Evolutionary conservation across 805 yeast genomes (phyloP), one percentile per base, ranked within the genome.

Genomic region (Ogataea pilisensis): DNA sequence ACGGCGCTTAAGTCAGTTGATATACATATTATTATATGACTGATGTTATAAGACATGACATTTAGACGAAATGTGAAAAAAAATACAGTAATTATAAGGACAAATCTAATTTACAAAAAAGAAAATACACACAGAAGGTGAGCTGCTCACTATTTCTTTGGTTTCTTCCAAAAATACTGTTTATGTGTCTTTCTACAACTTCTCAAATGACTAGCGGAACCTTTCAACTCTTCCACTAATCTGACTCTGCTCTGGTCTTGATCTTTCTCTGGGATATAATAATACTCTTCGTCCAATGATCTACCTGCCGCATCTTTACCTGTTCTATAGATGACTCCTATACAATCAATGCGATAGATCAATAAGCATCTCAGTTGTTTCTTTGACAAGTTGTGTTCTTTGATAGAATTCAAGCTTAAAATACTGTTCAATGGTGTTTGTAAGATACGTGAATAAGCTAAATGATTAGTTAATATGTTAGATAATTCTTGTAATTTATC

Each of bases 251-350:
- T 79, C 21, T 58, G 54, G 56, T 91, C 95, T 28, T 64, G 58
- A 62, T 93, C 99, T 34, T 80, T 74, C 50, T 89, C 98, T 3
- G 89, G 80, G 42, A 82, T 79, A 58, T 93, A 93, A 62, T 89
- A 93, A 58, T 87, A 93, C 60, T 93, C 97, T 60, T 88, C 95
- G 50, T 91, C 98, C 46, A 93, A 70, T 3, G 85, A 86, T 61
- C 89, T 88, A 9, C 98, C 99, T 2, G 96, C 95, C 3, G 98
- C 97, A 63, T 93, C 99, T 61, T 89, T 90, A 36, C 97, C 97
- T 43, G 75, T 72, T 61, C 98, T 82, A 55, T 79, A 76, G 45
- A 93, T 90, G 9, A 85, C 83, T n/a, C 98, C 98, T 43, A 91
- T 74, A 54, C 91, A 83, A n/a, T 43, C 48, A 29, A 78, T 65